Conservation (phyloP, 2,329 filamentous ascomycete genomes). For the Ceratocystis diversiconidia region DNA sequence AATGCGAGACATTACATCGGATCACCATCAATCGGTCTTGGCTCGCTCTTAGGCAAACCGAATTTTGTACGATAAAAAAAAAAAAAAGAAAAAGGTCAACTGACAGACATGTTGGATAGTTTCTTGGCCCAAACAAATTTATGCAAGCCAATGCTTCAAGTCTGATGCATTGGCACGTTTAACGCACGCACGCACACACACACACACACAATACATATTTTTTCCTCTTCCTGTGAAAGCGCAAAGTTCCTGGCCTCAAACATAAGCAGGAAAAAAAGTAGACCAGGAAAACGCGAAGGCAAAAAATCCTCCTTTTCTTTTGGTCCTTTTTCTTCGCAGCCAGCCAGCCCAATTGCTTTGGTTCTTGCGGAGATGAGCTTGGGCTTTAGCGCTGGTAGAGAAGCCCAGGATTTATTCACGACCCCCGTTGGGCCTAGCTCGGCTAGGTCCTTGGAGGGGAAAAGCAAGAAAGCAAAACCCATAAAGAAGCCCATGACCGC, state of each 20-base stretch:
- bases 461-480: background rate
- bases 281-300: background rate
- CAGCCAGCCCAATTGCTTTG: background rate
- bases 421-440: background rate
- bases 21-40: too few relatives aligned
- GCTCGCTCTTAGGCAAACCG: too few relatives aligned
- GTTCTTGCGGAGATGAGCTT: background rate
- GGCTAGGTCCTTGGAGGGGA: background rate
- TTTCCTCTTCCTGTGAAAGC: background rate
- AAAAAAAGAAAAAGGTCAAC: background rate
- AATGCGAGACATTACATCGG: background rate
- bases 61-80: background rate
- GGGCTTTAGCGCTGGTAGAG: background rate
- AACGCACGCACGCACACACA: background rate
- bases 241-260: conserved; percentile 2
- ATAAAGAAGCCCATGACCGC: background rate
- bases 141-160: conserved; percentile 2
- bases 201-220: background rate
- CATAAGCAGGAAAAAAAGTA: background rate
- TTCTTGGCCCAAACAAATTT: conserved; percentile 20
- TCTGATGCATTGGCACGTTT: conserved; percentile 2
- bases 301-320: background rate
- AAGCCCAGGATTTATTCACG: background rate
- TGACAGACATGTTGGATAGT: conserved; percentile 12
- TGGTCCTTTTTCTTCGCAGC: background rate